Evolutionary conservation across 495 filamentous ascomycete genomes (phyloP).

Genomic region (Glarea lozoyensis): DNA sequence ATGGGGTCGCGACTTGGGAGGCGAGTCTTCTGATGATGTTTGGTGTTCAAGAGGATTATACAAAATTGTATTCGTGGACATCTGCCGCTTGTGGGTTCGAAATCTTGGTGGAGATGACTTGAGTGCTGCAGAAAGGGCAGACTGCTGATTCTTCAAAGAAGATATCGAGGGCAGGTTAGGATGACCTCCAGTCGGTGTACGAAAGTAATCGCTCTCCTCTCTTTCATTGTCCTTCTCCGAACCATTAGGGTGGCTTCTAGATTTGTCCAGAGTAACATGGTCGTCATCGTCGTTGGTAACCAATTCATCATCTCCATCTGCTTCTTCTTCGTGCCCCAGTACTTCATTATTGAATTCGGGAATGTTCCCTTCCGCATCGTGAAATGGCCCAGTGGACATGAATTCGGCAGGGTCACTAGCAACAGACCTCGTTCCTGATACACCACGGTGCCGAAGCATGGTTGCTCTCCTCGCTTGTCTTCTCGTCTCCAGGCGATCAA

Average conservation of each 20-base stretch:
- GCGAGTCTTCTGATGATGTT: conserved; percentile 25
- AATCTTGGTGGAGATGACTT: conserved; percentile 21
- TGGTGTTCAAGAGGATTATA: conserved; percentile 45
- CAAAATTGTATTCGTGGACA: conserved; percentile 71
- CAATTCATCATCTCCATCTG: conserved; percentile 84
- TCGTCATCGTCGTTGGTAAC: conserved; percentile 69
- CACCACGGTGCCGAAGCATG: conserved; percentile 8
- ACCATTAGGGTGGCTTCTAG: conserved; percentile 1
- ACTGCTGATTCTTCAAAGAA: conserved; percentile 1
- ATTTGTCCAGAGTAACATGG: conserved; percentile 11
- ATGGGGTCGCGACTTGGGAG: conserved; percentile 24
- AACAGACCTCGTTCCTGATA: conserved; percentile 41
- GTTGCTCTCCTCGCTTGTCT: conserved; percentile 17
- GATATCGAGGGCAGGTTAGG: conserved; percentile 1
- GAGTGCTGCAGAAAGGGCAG: not conserved
- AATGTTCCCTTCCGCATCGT: conserved; percentile 14
- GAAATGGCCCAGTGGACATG: conserved; percentile 31
- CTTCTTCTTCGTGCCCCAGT: conserved; percentile 48
- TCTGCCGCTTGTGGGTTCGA: conserved; percentile 43
- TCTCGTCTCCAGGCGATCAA: conserved; percentile 47
- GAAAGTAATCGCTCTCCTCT: conserved; percentile 21
- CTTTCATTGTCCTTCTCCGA: conserved; percentile 19
- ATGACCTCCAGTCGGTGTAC: conserved; percentile 24
- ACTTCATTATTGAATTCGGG: conserved; percentile 24
- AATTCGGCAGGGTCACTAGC: conserved; percentile 48